Evolutionary conservation across 352 stramenopile species (phyloP).

Genomic region (Globisporangium cylindrosporum): DNA sequence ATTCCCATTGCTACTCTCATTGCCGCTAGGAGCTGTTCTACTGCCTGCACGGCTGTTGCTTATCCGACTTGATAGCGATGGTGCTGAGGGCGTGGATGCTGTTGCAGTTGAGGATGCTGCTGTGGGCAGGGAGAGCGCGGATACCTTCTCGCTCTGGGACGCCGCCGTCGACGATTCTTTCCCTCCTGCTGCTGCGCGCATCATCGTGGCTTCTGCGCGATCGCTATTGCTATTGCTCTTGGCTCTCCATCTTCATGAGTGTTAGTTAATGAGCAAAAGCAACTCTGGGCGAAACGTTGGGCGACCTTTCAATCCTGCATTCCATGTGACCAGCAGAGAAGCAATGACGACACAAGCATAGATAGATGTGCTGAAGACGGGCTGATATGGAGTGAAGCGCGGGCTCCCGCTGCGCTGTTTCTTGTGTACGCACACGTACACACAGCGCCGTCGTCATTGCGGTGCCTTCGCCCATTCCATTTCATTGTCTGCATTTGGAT

Average conservation of each 20-base stretch:
- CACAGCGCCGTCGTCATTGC: not conserved
- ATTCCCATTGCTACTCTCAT: not conserved
- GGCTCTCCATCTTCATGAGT: not conserved
- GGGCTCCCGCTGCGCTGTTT: not conserved
- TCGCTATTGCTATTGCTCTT: not conserved
- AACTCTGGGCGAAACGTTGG: not conserved
- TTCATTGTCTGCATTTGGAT: not conserved
- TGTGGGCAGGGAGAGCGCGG: conserved; percentile 3
- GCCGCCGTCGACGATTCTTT: not conserved
- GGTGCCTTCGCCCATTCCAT: not conserved
- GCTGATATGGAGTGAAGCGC: too few relatives aligned
- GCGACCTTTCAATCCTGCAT: not conserved
- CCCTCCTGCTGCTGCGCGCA: not conserved
- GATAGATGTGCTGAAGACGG: not conserved
- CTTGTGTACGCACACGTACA: not conserved
- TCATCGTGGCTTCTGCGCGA: not conserved
- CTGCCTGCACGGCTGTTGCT: not conserved
- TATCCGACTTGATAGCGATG: not conserved
- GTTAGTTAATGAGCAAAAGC: not conserved
- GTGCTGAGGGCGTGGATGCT: not conserved
- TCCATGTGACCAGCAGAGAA: not conserved
- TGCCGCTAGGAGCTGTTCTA: not conserved
- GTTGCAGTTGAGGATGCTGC: not conserved
- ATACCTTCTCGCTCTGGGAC: conserved; percentile 10
- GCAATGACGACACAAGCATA: not conserved